Conservation (phyloP, 2,329 filamentous ascomycete genomes). For the Fonsecaea multimorphosa region DNA sequence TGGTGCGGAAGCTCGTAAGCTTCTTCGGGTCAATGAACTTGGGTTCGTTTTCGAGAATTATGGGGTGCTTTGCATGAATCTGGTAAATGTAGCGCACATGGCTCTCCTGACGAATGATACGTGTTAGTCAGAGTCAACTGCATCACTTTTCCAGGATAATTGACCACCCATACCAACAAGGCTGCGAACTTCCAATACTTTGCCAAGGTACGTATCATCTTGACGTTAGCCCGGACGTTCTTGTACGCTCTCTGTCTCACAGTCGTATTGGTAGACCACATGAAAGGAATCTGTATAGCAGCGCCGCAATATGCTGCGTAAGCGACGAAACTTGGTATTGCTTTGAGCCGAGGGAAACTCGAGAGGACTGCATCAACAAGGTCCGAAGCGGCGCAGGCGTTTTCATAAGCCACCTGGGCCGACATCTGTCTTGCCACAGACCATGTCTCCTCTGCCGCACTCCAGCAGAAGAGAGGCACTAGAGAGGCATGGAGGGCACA, state of each 20-base stretch:
- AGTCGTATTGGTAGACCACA: not conserved
- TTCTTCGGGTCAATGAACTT: slow-evolving; percentile 7
- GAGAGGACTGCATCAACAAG: slow-evolving; percentile 17
- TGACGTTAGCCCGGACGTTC: slow-evolving; percentile 19
- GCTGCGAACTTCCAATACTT: slow-evolving; percentile 26
- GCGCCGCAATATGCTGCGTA: slow-evolving; percentile 23
- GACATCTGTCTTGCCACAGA: slow-evolving; percentile 20
- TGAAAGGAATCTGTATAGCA: slow-evolving; percentile 26
- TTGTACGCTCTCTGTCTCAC: slow-evolving; percentile 9
- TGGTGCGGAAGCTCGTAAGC: slow-evolving; percentile 17
- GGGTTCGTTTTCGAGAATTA: slow-evolving; percentile 22
- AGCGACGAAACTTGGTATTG: slow-evolving; percentile 22
- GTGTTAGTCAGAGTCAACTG: no score
- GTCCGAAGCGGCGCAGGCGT: slow-evolving; percentile 17
- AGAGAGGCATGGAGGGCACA: slow-evolving; percentile 25
- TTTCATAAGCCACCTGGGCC: slow-evolving; percentile 18
- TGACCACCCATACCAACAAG: slow-evolving; percentile 13
- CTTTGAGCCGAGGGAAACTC: not conserved
- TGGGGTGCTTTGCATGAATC: slow-evolving; percentile 12
- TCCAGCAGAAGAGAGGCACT: slow-evolving; percentile 26
- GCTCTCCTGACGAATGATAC: slow-evolving; percentile 5
- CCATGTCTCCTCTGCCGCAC: slow-evolving; percentile 8
- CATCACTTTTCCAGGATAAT: no score
- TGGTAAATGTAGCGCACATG: slow-evolving; percentile 22
- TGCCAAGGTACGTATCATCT: slow-evolving; percentile 16